Evolutionary conservation across 2,329 filamentous ascomycete genomes (phyloP), one percentile per base, ranked within the genome.

Genomic region (Diaporthe velutina): DNA sequence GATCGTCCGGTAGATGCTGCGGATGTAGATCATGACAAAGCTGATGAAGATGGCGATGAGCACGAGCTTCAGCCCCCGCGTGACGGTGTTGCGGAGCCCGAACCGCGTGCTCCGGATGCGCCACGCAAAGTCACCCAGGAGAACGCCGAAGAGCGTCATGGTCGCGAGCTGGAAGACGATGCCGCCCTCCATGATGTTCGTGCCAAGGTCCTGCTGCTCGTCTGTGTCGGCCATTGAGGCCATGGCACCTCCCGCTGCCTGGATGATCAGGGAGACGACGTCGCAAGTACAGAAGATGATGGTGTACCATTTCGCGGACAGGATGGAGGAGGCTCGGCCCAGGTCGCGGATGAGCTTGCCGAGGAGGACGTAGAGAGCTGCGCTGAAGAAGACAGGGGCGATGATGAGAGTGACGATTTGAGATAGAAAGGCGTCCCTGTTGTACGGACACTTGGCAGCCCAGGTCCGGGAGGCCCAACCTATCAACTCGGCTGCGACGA

Each of bases 401-500:
- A 85, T 82, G 73, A 85, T 83, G 66, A 85, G 83, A 15, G 84
- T 85, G 2, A 85, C 86, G 55, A 88, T 88, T 77, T 89, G 87
- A 79, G 88, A 86, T 7, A 88, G 79, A 73, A 88, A 89, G 17
- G 87, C 86, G 19, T 83, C 84, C 17, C 79, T 74, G 78, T 87
- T 88, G 77, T 88, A 88, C 1, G 86, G 86, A 71, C 87, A 89
- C 66, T 85, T 77, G 22, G 85, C 79, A 13, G 86, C 87, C 85
- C 86, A 88, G 4, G 86, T 83, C 42, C 87, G 83, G 17, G 83
- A 86, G 3, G 82, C 83, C 87, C 87, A 89, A 45, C 87, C 87
- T 57, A 88, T 80, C 13, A 86, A 75, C 76, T 88, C 87, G 73
- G 79, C 82, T 84, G 33, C 17, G 12, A 50, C 10, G 30, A 45